These are phyloP conservation scores for Gypsophila paniculata DNA, from an alignment of 179 eudicot species.

Conservation along the genomic window DNA sequence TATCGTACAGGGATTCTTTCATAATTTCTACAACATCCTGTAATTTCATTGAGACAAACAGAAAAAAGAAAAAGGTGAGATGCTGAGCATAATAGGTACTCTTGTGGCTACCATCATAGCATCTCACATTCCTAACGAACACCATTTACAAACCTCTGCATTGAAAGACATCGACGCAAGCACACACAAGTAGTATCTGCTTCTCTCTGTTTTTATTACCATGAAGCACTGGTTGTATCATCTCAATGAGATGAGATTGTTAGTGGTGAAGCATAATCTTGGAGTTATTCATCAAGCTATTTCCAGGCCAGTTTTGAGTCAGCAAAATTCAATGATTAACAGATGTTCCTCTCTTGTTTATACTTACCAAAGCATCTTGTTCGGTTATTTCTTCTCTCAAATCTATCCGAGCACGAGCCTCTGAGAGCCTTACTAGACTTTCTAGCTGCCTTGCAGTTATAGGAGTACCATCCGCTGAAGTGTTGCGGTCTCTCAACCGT, in stretches of 20 bases:
- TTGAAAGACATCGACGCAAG: not conserved
- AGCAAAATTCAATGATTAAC: not conserved
- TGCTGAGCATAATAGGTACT: not conserved
- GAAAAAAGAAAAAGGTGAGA: not conserved
- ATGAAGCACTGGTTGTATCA: not conserved
- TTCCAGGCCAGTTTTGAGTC: not conserved
- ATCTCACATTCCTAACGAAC: not conserved
- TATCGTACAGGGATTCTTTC: constrained; percentile 93
- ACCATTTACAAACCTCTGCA: not conserved
- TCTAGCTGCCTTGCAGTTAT: constrained; percentile 97
- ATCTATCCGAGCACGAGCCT: constrained; percentile 90
- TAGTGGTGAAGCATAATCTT: not conserved
- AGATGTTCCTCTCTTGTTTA: not conserved
- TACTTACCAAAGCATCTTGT: constrained; percentile 90
- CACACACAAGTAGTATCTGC: not conserved
- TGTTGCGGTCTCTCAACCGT: constrained; percentile 69
- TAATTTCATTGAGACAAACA: constrained; percentile 15
- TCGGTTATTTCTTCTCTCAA: constrained; percentile 80
- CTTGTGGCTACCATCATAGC: not conserved
- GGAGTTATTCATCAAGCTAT: constrained; percentile 14
- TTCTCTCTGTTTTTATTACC: not conserved
- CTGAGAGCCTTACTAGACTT: constrained; percentile 88
- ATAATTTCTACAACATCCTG: constrained; percentile 97
- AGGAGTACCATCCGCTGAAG: constrained; percentile 91
- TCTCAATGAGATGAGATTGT: not conserved